Evolutionary conservation across 306 rosid species (phyloP), one percentile per base, ranked within the genome.

Genomic region (Sicyos edulis): DNA sequence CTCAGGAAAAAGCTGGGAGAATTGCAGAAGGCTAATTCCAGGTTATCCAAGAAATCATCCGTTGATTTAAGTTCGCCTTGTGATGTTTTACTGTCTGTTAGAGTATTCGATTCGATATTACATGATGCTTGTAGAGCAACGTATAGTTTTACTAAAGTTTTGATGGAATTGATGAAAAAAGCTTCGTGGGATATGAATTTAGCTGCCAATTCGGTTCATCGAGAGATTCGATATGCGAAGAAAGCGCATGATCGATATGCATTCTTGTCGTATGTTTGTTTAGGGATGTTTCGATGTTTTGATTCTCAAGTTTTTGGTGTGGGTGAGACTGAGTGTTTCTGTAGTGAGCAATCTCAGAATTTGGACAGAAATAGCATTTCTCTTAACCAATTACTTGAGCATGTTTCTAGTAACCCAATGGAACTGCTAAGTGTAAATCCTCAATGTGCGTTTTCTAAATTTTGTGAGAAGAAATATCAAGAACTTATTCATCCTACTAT

Each of bases 101-200:
- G 85, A 80, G 99, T 88, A 9, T 93, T 88, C 74, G 96, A 87
- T 83, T 87, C 96, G 0, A 73, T 91, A 54, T 74, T 88, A 45
- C 92, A 85, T 40, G 99, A 93, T 77, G 88, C 92, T 59, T 85
- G 80, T 81, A 91, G 95, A 79, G 87, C 83, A 26, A 73, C 95
- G 0, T 88, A 86, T 47, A 89, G 82, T 54, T 91, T 88, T 73
- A 82, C 92, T 2, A 91, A 87, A 83, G 82, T 91, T 76, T 80
- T 93, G 84, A 82, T 91, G 44, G 85, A 85, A 73, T 87, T 93
- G 85, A 93, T 93, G 97, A 88, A 80, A 75, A 88, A 91, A 80
- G 91, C 96, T 6, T 88, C 89, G 65, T 93, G 99, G 99, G 91
- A 93, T 83, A 85, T 91, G 85, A 90, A 84, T 81, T 84, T 91